Base-by-base conservation (phyloP, 352 stramenopile genomes). In the Globisporangium barbulae region DNA sequence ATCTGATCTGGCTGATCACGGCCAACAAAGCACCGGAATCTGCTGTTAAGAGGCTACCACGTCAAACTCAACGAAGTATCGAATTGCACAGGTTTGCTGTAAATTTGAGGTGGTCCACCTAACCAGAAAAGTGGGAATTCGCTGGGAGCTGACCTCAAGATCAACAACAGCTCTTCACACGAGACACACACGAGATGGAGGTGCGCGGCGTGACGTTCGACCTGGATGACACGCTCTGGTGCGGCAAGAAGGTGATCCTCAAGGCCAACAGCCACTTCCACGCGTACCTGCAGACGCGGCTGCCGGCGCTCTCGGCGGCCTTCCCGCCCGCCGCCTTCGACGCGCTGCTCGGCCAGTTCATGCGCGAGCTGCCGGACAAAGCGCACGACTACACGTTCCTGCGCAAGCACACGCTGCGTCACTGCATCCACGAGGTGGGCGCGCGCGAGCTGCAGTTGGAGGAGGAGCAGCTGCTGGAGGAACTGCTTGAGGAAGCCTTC, bases 181-280 rank as follows among this genome's bases (percentile, higher is more conserved):
- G 17, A 50, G 44, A 22, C 5, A 25, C 6, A 28, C 6, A 28
- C 15, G 44, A 30, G 6, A 50, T 50, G 39, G 61, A 59, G 10
- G 78, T 88, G 30, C 67, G 65, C 17, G 83, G 76, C 55, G 71
- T 90, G 52, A 92, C 83, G 21, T 92, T 92, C 69, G 83, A 92
- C 70, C 70, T 92, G 69, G 83, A 92, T 69, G 83, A 92, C 74
- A 92, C 83, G 39, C 68, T 92, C 8, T 92, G 83, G 83, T 83
- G 83, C 57, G 83, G 79, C 47, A 73, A 73, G 64, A 65, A 61
- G 13, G 76, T 88, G 44, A 75, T 92, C 25, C 54, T 55, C 49
- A 76, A 76, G 37, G 83, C 83, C 6, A 76, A 54, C 50, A 55
- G 61, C 19, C 64, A 67, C 33, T 90, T 92, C 67, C 83, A 92